Conservation (phyloP, 2,329 filamentous ascomycete genomes). For the Aspergillus proliferans region DNA sequence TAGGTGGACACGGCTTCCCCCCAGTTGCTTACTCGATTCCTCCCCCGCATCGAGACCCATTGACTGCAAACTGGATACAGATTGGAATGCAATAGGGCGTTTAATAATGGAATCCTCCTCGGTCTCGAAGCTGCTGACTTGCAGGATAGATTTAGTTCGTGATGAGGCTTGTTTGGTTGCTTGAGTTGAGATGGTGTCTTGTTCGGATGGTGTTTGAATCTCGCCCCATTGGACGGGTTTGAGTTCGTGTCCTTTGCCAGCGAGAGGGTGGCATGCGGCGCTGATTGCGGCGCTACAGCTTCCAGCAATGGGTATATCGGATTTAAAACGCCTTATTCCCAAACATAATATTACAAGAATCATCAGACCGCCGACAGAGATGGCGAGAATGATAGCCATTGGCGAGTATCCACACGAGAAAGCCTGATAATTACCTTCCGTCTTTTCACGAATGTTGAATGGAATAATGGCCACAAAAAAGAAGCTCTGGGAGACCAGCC, state of each 20-base stretch:
- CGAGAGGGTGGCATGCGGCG: constrained; percentile 6
- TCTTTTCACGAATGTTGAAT: constrained; percentile 17
- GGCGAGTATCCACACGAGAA: not conserved
- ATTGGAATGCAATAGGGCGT: not conserved
- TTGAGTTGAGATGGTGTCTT: too few relatives aligned
- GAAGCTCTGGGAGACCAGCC: constrained; percentile 42
- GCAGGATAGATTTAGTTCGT: too few relatives aligned
- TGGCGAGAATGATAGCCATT: not conserved
- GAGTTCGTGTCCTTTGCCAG: not conserved
- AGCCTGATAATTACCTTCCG: not conserved
- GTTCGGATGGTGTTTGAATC: not conserved
- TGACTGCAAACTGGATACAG: not conserved
- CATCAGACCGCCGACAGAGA: not conserved
- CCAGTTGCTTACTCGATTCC: not conserved
- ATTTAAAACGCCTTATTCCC: not conserved
- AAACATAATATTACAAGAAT: not conserved
- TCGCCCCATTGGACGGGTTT: constrained; percentile 10
- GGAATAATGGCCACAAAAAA: constrained; percentile 27
- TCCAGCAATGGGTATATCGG: constrained; percentile 2
- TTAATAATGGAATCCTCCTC: too few relatives aligned
- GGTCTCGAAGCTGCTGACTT: too few relatives aligned
- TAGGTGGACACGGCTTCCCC: not conserved
- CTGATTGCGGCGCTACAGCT: constrained; percentile 7
- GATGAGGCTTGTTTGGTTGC: too few relatives aligned
- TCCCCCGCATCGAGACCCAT: not conserved